Conservation (phyloP, 495 filamentous ascomycete genomes). For the Penicillium cataractarum region DNA sequence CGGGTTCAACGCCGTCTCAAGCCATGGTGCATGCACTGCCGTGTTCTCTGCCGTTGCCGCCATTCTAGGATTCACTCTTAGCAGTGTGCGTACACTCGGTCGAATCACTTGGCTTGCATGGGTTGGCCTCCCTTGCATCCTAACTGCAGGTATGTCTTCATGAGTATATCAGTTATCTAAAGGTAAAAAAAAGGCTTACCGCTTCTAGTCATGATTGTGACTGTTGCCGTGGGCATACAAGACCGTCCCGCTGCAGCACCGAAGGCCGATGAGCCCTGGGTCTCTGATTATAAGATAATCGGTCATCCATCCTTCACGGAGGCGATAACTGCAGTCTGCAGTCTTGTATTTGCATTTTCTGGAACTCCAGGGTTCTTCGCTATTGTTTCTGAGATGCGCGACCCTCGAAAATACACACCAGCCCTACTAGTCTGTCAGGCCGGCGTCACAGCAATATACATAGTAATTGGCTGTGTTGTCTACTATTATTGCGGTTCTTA, state of each 20-base stretch:
- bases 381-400: slow-evolving; percentile 71
- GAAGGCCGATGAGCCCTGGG: neutral
- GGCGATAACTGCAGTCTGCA: slow-evolving; percentile 58
- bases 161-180: neutral
- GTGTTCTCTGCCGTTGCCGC: slow-evolving; percentile 37
- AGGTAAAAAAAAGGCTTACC: neutral
- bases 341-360: slow-evolving; percentile 63
- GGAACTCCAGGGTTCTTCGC: slow-evolving; percentile 64
- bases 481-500: neutral
- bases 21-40: slow-evolving; percentile 62
- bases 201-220: neutral
- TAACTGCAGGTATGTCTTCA: slow-evolving; percentile 29
- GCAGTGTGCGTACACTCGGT: slow-evolving; percentile 38
- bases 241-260: slow-evolving; percentile 1
- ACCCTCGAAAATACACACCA: slow-evolving; percentile 58
- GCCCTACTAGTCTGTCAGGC: slow-evolving; percentile 39
- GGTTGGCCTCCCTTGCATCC: slow-evolving; percentile 36
- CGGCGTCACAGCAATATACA: neutral
- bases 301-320: slow-evolving; percentile 22
- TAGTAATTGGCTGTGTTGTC: neutral
- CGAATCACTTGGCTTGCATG: slow-evolving; percentile 41
- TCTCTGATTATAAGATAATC: neutral
- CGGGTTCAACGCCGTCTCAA: slow-evolving; percentile 63
- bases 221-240: neutral
- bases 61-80: slow-evolving; percentile 29